These are phyloP conservation scores for Daldinia sp. DNA, from an alignment of 2,329 filamentous ascomycete species.

Conservation along the genomic window DNA sequence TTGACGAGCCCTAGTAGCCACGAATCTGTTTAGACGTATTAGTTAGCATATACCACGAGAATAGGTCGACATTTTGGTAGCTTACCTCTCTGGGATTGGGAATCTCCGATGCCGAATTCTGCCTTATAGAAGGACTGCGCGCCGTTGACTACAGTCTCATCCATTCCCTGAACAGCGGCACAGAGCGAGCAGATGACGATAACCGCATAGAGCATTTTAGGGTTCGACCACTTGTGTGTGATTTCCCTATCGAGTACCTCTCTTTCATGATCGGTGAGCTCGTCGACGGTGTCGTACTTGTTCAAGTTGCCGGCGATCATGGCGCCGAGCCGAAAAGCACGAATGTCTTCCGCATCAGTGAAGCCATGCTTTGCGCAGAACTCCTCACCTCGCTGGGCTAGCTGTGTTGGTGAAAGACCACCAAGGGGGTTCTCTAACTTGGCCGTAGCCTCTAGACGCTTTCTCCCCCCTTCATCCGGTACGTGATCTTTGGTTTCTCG, in stretches of 20 bases:
- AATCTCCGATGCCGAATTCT: conserved; percentile 66
- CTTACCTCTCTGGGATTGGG: conserved; percentile 53
- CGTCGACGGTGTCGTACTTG: conserved; percentile 58
- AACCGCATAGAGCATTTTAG: conserved; percentile 69
- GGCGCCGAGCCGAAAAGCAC: conserved; percentile 67
- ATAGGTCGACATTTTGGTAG: neutral
- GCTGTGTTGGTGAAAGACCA: conserved; percentile 52
- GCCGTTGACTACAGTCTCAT: conserved; percentile 75
- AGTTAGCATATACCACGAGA: conserved; percentile 1
- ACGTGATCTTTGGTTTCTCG: conserved; percentile 28
- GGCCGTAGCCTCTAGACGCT: conserved; percentile 48
- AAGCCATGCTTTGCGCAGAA: conserved; percentile 66
- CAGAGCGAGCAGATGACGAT: conserved; percentile 58
- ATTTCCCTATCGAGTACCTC: conserved; percentile 66
- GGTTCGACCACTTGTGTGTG: conserved; percentile 74
- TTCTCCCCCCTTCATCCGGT: conserved; percentile 41
- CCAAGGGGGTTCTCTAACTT: conserved; percentile 54
- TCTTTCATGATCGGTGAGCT: conserved; percentile 66
- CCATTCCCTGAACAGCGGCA: conserved; percentile 76
- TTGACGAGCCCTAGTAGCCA: conserved; percentile 72
- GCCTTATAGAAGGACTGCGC: conserved; percentile 71
- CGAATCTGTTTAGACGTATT: conserved; percentile 44
- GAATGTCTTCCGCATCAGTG: conserved; percentile 62
- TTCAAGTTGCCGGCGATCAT: conserved; percentile 63
- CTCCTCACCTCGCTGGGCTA: conserved; percentile 63